Percentiles rank a stretch among this genome's conserved stretches.
These are phyloP conservation scores for Penicillium sp. DNA, from an alignment of 2,329 filamentous ascomycete species.

Conservation along the genomic window DNA sequence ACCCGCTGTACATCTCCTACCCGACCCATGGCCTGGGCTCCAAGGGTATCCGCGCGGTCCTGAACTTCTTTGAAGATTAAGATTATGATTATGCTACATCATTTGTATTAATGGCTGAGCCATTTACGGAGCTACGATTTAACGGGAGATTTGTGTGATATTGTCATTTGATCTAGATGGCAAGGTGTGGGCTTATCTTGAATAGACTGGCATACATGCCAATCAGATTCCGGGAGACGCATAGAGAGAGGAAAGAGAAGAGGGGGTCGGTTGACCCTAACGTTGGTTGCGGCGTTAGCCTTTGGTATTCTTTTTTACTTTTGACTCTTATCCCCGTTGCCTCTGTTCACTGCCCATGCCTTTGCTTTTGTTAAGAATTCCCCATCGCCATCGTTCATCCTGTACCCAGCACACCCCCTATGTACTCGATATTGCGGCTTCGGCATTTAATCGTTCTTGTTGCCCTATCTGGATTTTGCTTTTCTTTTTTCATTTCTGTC, in stretches of 20 bases:
- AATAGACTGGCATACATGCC: not conserved
- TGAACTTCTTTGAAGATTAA: slow-evolving; percentile 74
- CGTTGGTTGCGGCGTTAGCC: not conserved
- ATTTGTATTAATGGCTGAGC: not conserved
- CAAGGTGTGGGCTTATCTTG: not conserved
- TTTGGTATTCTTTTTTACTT: not conserved
- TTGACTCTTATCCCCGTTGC: not conserved
- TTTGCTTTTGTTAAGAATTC: not conserved
- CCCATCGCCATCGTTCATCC: not conserved
- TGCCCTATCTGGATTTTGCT: not conserved
- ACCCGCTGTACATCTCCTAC: slow-evolving; percentile 82
- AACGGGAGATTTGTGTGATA: slow-evolving; percentile 3
- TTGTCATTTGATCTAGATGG: not conserved
- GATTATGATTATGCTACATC: slow-evolving; percentile 32
- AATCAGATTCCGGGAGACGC: not conserved
- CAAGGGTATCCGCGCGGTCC: slow-evolving; percentile 70
- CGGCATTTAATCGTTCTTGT: not conserved
- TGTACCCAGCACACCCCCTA: not conserved
- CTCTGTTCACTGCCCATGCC: not conserved
- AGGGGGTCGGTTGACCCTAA: not conserved
- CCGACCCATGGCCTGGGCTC: slow-evolving; percentile 76
- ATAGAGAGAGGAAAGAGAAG: slow-evolving; percentile 4
- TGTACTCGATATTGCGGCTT: not conserved
- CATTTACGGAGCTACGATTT: slow-evolving; percentile 7
- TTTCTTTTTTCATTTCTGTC: no score